Base-by-base conservation (phyloP, 306 rosid genomes). In the Rosa chinensis region DNA sequence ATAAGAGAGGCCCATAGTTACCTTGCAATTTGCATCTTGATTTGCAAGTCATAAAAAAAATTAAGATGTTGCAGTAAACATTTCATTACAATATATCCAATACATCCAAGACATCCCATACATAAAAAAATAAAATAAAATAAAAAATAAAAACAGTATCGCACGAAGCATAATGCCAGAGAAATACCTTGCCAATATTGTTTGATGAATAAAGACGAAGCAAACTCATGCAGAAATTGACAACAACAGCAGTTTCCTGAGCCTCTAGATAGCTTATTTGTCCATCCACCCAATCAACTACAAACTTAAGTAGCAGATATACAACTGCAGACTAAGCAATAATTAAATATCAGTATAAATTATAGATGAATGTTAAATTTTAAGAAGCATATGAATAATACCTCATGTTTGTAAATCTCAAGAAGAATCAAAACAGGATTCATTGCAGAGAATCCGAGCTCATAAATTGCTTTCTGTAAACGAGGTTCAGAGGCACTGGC, bases 341-440 rank as follows among this genome's bases (percentile, higher is more conserved):
- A 79, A 74, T 73, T 78, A 48, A 69, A 84, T 73, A 75, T 72
- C 77, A 88, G 40, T 40, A 68, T 75, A 82, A 72, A 75, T 64
- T 58, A 17, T 64, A 35, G 70, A 79, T 58, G 69, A 70, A 55
- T 63, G 59, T 66, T n/a, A 42, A 63, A 25, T 28, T 63, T 40
- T 40, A 6, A 32, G 20, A 16, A 78, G 32, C 32, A 23, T 35
- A 52, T 37, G 40, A 74, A 77, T 50, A 80, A 75, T 87, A 94
- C 99, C 97, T 94, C 99, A 43, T 94, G 91, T 84, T 89, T 94
- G 85, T 94, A 94, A 66, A 85, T 97, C 87, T 91, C 91, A 74
- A 94, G 97, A 82, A 94, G 87, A 77, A 86, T 86, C 70, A 92
- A 80, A 63, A 84, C 55, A 70, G 95, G 90, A 82, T 87, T 92